Base-by-base conservation (phyloP, 805 yeast genomes). In the Komagataella pseudopastoris region DNA sequence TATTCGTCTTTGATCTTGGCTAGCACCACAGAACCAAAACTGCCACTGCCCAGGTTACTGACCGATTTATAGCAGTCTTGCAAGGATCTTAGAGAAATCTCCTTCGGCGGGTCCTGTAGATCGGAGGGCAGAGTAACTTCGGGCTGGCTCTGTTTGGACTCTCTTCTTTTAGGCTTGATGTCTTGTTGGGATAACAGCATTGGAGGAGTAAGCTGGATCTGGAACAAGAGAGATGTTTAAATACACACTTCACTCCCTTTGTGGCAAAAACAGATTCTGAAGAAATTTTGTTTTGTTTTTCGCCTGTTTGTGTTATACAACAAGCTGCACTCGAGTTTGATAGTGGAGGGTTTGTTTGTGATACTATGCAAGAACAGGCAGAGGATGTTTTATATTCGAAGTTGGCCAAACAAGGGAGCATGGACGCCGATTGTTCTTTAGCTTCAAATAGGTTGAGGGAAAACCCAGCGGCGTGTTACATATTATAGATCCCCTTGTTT, bases 21-120 rank as follows among this genome's bases (percentile, higher is more conserved):
- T 57, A 85, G 66, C 1, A 75, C 67, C 2, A 86, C 93, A 1
- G 75, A 67, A 2, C 95, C 95, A 69, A 86, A 86, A 49, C 88
- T 80, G 1, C 95, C 95, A 51, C 74, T 76, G 0, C 95, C 95
- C 53, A 86, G 65, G 48, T 70, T 71, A 47, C 77, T 71, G 6
- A 84, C 68, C 3, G 70, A 56, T 50, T 72, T 75, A 60, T 81
- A 85, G 46, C 76, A 64, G 6, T 64, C 60, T 3, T 60, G 56
- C 48, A 75, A 63, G 6, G 74, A 60, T 49, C 69, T 71, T 6
- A 78, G 54, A 1, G 82, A 82, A 6, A 74, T 20, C 6, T 36
- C 52, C n/a, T 23, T 14, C 6, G 49, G 48, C 16, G 23, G 51
- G n/a, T 18, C 20, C 17, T 45, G 18, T 16, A 24, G 4, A 14